These are phyloP conservation scores for Backusella sp. DNA, from an alignment of 192 early-diverging fungal species.

Conservation along the genomic window DNA sequence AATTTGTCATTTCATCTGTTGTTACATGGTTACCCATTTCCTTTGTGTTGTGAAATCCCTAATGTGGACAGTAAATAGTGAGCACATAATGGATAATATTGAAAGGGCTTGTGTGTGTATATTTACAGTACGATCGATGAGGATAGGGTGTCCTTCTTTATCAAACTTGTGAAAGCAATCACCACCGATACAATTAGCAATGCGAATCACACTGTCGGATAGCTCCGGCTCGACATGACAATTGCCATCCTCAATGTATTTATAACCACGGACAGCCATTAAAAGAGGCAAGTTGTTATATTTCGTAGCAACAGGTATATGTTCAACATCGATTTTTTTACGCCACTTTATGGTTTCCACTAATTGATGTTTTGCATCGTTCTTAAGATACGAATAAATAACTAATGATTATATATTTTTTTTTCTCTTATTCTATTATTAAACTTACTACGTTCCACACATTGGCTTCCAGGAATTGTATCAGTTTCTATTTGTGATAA, in stretches of 20 bases:
- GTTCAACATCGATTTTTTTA: conserved; percentile 50
- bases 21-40: conserved; percentile 56
- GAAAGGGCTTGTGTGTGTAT: background rate
- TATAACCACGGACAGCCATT: conserved; percentile 64
- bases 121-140: conserved; percentile 83
- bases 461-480: conserved; percentile 13
- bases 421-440: background rate
- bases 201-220: conserved; percentile 54
- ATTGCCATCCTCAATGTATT: conserved; percentile 60
- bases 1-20: conserved; percentile 56
- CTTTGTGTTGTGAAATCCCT: conserved; percentile 64
- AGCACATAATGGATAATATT: background rate
- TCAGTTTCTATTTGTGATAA: background rate
- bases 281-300: conserved; percentile 55
- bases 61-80: conserved; percentile 3
- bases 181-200: conserved; percentile 62
- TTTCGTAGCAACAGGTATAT: conserved; percentile 51
- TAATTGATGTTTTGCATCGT: conserved; percentile 55
- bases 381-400: conserved; percentile 31
- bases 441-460: conserved; percentile 13
- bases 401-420: no score
- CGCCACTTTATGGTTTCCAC: conserved; percentile 60
- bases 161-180: conserved; percentile 84
- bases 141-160: conserved; percentile 86
- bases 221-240: conserved; percentile 50